Evolutionary conservation across 2,329 filamentous ascomycete species (phyloP).

Genomic region (Fusarium sororula): DNA sequence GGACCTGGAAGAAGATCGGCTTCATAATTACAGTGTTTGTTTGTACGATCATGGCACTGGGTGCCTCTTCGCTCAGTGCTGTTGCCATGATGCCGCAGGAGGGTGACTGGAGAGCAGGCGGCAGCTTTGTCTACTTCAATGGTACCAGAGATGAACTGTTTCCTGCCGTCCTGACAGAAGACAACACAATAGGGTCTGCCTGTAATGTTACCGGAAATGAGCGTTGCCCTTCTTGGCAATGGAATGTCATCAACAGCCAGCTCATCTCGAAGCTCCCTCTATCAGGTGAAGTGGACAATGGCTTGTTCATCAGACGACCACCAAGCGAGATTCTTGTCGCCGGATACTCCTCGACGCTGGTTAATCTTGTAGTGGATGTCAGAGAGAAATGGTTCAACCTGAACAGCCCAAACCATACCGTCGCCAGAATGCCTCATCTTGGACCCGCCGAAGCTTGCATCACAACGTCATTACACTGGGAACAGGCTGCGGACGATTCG

Average conservation of each 20-base stretch:
- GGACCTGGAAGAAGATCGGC: constrained; percentile 27
- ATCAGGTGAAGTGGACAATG: constrained; percentile 24
- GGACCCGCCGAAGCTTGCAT: constrained; percentile 25
- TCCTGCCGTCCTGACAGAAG: constrained; percentile 1
- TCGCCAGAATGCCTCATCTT: constrained; percentile 32
- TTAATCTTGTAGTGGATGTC: constrained; percentile 22
- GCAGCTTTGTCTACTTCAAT: constrained; percentile 30
- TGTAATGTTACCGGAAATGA: constrained; percentile 25
- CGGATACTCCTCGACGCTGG: constrained; percentile 10
- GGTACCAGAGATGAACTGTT: constrained; percentile 25
- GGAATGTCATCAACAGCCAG: constrained; percentile 32
- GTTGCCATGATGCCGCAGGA: constrained; percentile 38
- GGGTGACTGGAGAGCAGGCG: constrained; percentile 30
- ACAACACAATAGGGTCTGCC: constrained; percentile 3
- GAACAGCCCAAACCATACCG: constrained; percentile 30
- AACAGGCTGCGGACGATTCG: constrained; percentile 25
- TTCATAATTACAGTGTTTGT: constrained; percentile 22
- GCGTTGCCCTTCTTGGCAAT: constrained; percentile 33
- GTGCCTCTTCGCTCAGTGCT: constrained; percentile 32
- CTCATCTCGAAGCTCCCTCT: constrained; percentile 24
- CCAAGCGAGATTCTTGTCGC: constrained; percentile 23
- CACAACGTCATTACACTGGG: constrained; percentile 31
- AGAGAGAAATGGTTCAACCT: constrained; percentile 27
- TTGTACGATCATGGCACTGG: constrained; percentile 29
- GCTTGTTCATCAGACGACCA: constrained; percentile 16